Percentiles rank a stretch among this genome's conserved stretches.
These are phyloP conservation scores for Jatropha podagrica DNA, from an alignment of 441 rosid species.

Conservation along the genomic window DNA sequence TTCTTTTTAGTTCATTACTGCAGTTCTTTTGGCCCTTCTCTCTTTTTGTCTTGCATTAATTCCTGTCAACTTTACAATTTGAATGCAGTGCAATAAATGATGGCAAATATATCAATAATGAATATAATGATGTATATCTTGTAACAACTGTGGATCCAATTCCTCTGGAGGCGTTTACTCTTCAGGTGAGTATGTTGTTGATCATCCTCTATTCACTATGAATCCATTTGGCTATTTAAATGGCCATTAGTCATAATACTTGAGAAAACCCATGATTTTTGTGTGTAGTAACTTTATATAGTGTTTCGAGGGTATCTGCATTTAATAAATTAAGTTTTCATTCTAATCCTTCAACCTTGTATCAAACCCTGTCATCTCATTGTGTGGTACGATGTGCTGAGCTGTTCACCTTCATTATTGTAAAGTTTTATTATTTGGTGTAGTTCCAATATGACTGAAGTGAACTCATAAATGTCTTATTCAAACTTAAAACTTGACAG, in stretches of 20 bases:
- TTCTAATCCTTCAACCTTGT: not conserved
- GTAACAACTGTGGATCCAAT: conserved; percentile 77
- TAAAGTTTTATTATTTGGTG: not conserved
- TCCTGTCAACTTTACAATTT: conserved; percentile 19
- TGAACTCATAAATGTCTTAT: not conserved
- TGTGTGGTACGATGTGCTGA: not conserved
- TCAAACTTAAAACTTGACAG: not conserved
- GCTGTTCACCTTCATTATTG: not conserved
- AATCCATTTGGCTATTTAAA: not conserved
- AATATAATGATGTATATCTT: conserved; percentile 80
- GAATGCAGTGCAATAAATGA: conserved; percentile 67
- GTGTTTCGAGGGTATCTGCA: not conserved
- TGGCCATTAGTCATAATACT: not conserved
- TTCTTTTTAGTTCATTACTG: not conserved
- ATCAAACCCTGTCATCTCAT: not conserved
- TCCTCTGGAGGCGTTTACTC: conserved; percentile 87
- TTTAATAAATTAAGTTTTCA: not conserved
- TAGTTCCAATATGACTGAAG: not conserved
- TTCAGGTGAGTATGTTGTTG: conserved; percentile 65
- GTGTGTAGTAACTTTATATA: not conserved
- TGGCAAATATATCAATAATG: conserved; percentile 84
- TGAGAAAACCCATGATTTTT: not conserved
- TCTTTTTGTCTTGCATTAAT: conserved; percentile 2
- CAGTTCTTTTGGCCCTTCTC: not conserved
- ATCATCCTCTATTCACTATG: not conserved